Conservation (phyloP, 179 eudicot species). For the Spinacia oleracea region DNA sequence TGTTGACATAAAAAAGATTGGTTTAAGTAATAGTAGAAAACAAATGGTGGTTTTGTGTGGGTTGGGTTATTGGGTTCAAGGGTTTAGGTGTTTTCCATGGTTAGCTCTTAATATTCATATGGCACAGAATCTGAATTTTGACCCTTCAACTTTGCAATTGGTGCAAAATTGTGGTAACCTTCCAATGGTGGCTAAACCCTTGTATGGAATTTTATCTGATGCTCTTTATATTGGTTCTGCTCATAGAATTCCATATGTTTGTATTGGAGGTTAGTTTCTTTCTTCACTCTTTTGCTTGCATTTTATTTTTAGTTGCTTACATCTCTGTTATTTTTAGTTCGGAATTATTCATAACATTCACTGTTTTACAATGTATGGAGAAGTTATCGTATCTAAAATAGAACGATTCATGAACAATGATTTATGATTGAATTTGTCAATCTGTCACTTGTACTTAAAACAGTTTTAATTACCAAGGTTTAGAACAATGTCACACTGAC, state of each 20-base stretch:
- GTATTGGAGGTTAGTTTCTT: constrained; percentile 72
- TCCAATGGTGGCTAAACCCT: constrained; percentile 93
- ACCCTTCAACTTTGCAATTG: constrained; percentile 81
- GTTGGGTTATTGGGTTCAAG: constrained; percentile 90
- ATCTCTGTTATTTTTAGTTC: too few relatives aligned
- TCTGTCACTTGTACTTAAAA: too few relatives aligned
- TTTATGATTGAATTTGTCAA: too few relatives aligned
- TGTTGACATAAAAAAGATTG: constrained; percentile 16
- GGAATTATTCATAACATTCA: too few relatives aligned
- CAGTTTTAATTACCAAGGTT: too few relatives aligned
- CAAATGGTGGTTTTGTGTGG: constrained; percentile 72
- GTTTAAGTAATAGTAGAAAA: constrained; percentile 2
- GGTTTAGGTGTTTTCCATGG: constrained; percentile 95
- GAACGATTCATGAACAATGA: not conserved
- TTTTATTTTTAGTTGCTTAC: too few relatives aligned
- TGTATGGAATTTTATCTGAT: constrained; percentile 85
- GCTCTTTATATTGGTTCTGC: constrained; percentile 76
- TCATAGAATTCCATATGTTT: constrained; percentile 81
- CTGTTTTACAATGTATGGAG: too few relatives aligned
- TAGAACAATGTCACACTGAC: too few relatives aligned
- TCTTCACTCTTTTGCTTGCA: not conserved
- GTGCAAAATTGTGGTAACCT: constrained; percentile 66
- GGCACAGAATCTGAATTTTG: constrained; percentile 64
- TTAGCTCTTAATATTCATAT: constrained; percentile 82
- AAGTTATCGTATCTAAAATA: too few relatives aligned